phyloP scores from a whole-genome alignment of 2,329 filamentous ascomycete species.

The Nannizzia gypsea region DNA sequence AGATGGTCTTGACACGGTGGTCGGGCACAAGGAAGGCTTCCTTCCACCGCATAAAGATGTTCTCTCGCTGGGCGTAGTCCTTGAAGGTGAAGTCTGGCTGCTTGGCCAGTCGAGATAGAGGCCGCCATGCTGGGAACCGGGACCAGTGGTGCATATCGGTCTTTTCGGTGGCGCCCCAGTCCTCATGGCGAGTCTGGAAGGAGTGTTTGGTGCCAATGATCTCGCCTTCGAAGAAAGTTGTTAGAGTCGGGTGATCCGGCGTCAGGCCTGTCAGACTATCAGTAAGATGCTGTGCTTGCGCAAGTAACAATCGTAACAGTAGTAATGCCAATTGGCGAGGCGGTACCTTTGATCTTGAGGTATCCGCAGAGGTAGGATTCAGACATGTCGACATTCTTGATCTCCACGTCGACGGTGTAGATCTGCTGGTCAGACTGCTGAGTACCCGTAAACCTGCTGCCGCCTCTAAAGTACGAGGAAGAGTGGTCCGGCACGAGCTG shows the following conservation, averaged over 20 bases:
- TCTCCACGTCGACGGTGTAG: conserved; percentile 92
- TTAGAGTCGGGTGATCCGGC: conserved; percentile 91
- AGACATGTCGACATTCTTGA: conserved; percentile 89
- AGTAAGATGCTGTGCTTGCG: not conserved
- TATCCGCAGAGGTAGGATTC: conserved; percentile 94
- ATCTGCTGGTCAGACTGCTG: conserved; percentile 87
- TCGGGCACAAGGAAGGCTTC: conserved; percentile 95
- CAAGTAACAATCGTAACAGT: too few species aligned
- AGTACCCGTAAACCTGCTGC: conserved; percentile 78
- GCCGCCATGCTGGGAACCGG: conserved; percentile 76
- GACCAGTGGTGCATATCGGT: conserved; percentile 89
- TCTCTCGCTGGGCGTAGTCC: conserved; percentile 66
- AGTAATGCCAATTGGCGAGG: too few species aligned
- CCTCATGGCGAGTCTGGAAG: conserved; percentile 80
- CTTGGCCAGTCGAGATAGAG: conserved; percentile 54
- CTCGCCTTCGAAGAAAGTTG: conserved; percentile 96
- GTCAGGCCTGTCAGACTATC: conserved; percentile 59
- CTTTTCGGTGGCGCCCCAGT: conserved; percentile 86
- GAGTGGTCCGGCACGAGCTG: conserved; percentile 67
- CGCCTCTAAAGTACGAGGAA: conserved; percentile 74
- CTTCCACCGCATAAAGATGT: conserved; percentile 99
- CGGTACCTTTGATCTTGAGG: conserved; percentile 76
- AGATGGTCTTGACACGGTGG: conserved; percentile 80
- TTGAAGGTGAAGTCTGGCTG: conserved; percentile 48
- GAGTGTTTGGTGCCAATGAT: conserved; percentile 91